Evolutionary conservation across 2,329 filamentous ascomycete species (phyloP).

Genomic region (Septoria petroselini): DNA sequence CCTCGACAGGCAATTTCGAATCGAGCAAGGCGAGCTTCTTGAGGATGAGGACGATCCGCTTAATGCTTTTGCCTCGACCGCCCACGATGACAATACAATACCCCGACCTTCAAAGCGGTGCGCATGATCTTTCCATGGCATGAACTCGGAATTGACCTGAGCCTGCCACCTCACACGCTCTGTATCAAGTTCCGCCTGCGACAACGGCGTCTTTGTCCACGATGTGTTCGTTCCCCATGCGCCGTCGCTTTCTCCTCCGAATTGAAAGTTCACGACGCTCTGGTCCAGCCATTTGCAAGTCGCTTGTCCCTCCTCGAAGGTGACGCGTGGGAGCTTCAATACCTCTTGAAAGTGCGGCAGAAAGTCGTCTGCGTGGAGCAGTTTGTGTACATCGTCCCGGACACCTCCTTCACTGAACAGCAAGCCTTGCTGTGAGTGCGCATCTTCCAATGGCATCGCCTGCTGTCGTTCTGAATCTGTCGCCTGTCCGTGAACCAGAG

Average conservation of each 20-base stretch:
- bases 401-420: neutral
- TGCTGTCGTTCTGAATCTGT: too few relatives aligned
- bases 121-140: constrained; percentile 22
- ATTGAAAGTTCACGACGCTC: constrained; percentile 20
- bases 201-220: constrained; percentile 9
- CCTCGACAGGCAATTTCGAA: constrained; percentile 32
- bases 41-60: constrained; percentile 30
- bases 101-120: constrained; percentile 33
- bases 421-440: too few relatives aligned
- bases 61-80: constrained; percentile 26
- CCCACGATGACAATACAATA: constrained; percentile 38
- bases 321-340: constrained; percentile 10
- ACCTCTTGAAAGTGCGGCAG: constrained; percentile 16
- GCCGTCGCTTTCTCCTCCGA: constrained; percentile 13
- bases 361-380: constrained; percentile 16
- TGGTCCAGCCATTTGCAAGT: constrained; percentile 15
- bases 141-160: constrained; percentile 24
- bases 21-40: constrained; percentile 21
- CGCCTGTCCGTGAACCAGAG: too few relatives aligned
- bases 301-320: constrained; percentile 8
- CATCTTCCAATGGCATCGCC: too few relatives aligned
- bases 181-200: constrained; percentile 21
- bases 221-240: constrained; percentile 12
- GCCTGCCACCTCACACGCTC: constrained; percentile 26
- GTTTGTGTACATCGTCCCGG: constrained; percentile 12